phyloP scores from a whole-genome alignment of 176 grass and related monocot genomes.

The Raddia distichophylla region DNA sequence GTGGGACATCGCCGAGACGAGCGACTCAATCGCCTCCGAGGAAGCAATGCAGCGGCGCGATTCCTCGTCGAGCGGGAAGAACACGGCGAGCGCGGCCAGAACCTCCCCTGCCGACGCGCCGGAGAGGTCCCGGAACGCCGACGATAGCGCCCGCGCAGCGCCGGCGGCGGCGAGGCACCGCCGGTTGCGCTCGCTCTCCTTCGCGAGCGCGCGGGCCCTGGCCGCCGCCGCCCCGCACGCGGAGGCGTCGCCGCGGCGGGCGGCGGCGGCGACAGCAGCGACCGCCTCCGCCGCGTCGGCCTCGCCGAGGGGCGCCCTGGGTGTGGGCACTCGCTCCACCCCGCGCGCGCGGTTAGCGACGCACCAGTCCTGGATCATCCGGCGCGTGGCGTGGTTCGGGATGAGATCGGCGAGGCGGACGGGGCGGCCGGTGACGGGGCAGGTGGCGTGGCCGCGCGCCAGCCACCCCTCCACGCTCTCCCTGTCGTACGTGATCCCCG shows the following conservation, averaged over 20 bases:
- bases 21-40: constrained; percentile 43
- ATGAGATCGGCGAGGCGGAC: constrained; percentile 56
- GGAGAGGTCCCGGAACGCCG: constrained; percentile 46
- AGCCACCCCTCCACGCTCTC: constrained; percentile 82
- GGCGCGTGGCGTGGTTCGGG: constrained; percentile 71
- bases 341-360: constrained; percentile 56
- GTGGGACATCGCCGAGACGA: constrained; percentile 49
- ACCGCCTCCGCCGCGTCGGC: constrained; percentile 50
- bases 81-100: constrained; percentile 47
- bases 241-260: constrained; percentile 36
- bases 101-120: constrained; percentile 49
- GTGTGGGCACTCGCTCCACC: constrained; percentile 71
- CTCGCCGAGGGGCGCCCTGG: constrained; percentile 51
- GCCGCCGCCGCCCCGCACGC: constrained; percentile 38
- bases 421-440: constrained; percentile 64
- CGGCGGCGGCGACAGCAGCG: constrained; percentile 18
- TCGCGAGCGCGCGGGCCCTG: constrained; percentile 48
- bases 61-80: constrained; percentile 71
- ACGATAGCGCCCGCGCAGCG: constrained; percentile 25
- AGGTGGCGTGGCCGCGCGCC: constrained; percentile 46
- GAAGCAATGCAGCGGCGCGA: constrained; percentile 53
- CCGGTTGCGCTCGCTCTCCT: constrained; percentile 73
- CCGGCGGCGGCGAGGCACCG: constrained; percentile 46
- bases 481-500: constrained; percentile 85
- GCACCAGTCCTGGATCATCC: constrained; percentile 92